Evolutionary conservation across 352 stramenopile species (phyloP), one percentile per base, ranked within the genome.

Genomic region (Phytophthora cactorum): DNA sequence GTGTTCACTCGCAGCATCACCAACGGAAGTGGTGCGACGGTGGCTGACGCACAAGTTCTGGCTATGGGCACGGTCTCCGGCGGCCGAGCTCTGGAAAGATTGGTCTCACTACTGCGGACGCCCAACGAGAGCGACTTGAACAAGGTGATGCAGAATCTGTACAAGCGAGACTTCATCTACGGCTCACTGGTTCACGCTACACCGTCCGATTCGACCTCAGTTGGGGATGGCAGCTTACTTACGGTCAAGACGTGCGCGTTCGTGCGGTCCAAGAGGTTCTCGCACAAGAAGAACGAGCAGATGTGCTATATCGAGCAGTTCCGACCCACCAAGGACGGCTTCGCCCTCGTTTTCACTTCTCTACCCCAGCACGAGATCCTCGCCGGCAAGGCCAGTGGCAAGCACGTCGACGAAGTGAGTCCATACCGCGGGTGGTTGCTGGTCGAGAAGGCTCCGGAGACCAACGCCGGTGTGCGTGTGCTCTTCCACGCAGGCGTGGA

Each of bases 121-220:
- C 43, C 66, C 4, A 74, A 58, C 29, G 75, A 84, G 46, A 78
- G 45, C 38, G 70, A 75, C 39, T 79, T 68, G 50, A 84, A 84
- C 46, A 52, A 43, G 1, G 31, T 74, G n/a, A 84, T 86, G 76
- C 67, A 72, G 25, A 38, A 66, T 5, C 29, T 84, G 4, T 82
- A 78, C 71, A 68, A 78, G 51, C 53, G 68, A 0, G 63, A 82
- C 34, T 86, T 84, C 39, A 82, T 86, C 57, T 82, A 81, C 53
- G 76, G 78, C 2, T 79, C 75, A 1, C n/a, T 86, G 53, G 75
- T 79, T 9, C 65, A 81, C 39, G 44, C 72, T 6, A 50, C 59
- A 9, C 34, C 57, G 0, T 66, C 51, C 0, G 31, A 64, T 25
- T 50, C 57, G 3, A 55, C 52, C 1, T 29, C 28, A 28, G 32